Base-by-base conservation (phyloP, 805 yeast species). In the Sugiyamaella floridensis region DNA sequence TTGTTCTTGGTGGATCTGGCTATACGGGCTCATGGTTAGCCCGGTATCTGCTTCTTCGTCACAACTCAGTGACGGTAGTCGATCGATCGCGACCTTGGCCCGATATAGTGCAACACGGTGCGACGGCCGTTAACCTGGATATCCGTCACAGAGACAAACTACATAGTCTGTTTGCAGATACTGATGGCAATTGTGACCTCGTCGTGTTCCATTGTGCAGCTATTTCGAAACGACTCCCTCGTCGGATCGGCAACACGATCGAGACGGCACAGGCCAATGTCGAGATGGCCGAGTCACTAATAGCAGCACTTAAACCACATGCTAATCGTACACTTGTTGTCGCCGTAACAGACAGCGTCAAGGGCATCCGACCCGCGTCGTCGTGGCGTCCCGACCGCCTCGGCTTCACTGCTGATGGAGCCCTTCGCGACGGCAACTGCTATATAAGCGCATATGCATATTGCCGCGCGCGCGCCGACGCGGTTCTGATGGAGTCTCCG, bases 1-100 rank as follows among this genome's bases (percentile, higher is more conserved):
- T 65, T 12, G 48, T 64, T n/a, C 55, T 59, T 7, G 67, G 68
- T 1, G 69, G 67, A 18, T 52, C 60, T n/a, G 68, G 68, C 9
- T 64, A 63, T 46, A 34, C 55, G 22, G 69, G 69, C 7, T 60
- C 68, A 2, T 65, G 69, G 69, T 54, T 65, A 12, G 63, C 58
- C 26, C 58, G 69, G 9, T 65, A 61, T 43, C 56, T 65, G 28
- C 43, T 62, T 15, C 57, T 62, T 9, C 60, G 69, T 2, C 59
- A 59, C 7, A 66, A 63, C 16, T 42, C 26, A 12, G 60, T 63
- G n/a, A 44, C 49, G 22, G 29, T 63, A 2, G 34, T 63, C 2
- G 68, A 64, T 49, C 32, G 40, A 11, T 15, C 15, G 5, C 55
- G 49, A 9, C 64, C 64, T 7, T 64, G 67, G 4, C 22, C 46